phyloP scores from a whole-genome alignment of 169 alveolate genomes.

The Eimeria brunetti region DNA sequence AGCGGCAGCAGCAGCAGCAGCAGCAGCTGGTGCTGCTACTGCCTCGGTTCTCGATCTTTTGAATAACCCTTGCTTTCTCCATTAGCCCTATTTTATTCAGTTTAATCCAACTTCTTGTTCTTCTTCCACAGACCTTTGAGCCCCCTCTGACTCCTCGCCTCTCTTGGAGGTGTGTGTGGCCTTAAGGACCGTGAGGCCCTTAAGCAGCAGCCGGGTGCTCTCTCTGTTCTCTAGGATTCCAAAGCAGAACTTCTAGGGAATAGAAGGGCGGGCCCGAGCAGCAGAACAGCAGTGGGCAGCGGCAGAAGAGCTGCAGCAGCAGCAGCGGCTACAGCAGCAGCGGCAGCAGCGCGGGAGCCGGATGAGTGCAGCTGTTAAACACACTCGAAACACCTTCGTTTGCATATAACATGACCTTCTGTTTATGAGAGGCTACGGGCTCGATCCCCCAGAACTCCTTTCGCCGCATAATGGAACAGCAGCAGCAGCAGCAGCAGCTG shows the following conservation, averaged over 20 bases:
- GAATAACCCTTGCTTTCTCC: background rate
- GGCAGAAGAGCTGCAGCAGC: constrained; percentile 9
- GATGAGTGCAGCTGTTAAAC: constrained; percentile 24
- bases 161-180: background rate
- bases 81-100: background rate
- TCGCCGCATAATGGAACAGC: constrained; percentile 37
- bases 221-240: constrained; percentile 32
- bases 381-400: background rate
- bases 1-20: constrained; percentile 45
- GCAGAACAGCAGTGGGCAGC: background rate
- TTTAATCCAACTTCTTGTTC: background rate
- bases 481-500: constrained; percentile 52
- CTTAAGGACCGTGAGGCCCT: background rate
- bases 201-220: background rate
- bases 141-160: background rate
- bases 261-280: constrained; percentile 15
- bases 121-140: background rate
- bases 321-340: background rate
- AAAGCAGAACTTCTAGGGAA: constrained; percentile 54
- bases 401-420: constrained; percentile 14
- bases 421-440: constrained; percentile 11
- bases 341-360: constrained; percentile 10
- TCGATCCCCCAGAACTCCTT: constrained; percentile 6
- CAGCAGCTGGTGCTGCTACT: constrained; percentile 59
- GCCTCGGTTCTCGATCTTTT: constrained; percentile 19